These are phyloP conservation scores for Candida argentea DNA, from an alignment of 805 yeast species.

Conservation along the genomic window DNA sequence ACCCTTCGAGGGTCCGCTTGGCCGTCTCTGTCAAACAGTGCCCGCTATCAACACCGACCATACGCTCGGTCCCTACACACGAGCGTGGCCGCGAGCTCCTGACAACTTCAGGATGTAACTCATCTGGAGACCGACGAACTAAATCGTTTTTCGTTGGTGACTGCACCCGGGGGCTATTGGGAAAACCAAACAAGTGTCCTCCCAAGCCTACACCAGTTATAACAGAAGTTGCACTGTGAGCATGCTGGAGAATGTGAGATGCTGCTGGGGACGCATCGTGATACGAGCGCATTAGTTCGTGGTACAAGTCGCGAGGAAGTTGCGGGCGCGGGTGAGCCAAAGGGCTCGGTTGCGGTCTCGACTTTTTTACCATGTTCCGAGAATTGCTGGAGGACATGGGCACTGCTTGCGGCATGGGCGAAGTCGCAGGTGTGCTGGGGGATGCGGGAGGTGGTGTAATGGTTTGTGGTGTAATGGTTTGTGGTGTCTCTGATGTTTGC, in stretches of 20 bases:
- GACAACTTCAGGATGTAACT: no score
- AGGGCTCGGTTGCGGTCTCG: constrained; percentile 1
- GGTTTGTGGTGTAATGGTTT: not conserved
- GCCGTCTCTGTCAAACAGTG: no score
- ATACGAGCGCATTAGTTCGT: constrained; percentile 6
- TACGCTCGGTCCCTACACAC: no score
- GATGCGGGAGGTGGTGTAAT: constrained; percentile 1
- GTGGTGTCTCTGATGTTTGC: constrained; percentile 1
- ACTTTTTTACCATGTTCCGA: constrained; percentile 5
- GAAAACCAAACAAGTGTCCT: constrained; percentile 20
- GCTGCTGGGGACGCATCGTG: constrained; percentile 3
- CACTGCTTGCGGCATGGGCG: constrained; percentile 1
- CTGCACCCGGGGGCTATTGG: no score
- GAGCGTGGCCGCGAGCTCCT: no score
- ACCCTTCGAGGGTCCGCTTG: no score
- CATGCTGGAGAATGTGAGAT: not conserved
- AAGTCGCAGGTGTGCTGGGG: no score
- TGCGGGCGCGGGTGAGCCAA: constrained; percentile 10
- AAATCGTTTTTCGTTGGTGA: no score
- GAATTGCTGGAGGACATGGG: constrained; percentile 4
- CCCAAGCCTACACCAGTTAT: constrained; percentile 27
- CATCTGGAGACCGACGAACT: no score
- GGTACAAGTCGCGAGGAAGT: constrained; percentile 6
- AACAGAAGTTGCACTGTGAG: constrained; percentile 3
- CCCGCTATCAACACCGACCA: no score